Conservation (phyloP, 2,329 filamentous ascomycete genomes). For the Nemania sp. region DNA sequence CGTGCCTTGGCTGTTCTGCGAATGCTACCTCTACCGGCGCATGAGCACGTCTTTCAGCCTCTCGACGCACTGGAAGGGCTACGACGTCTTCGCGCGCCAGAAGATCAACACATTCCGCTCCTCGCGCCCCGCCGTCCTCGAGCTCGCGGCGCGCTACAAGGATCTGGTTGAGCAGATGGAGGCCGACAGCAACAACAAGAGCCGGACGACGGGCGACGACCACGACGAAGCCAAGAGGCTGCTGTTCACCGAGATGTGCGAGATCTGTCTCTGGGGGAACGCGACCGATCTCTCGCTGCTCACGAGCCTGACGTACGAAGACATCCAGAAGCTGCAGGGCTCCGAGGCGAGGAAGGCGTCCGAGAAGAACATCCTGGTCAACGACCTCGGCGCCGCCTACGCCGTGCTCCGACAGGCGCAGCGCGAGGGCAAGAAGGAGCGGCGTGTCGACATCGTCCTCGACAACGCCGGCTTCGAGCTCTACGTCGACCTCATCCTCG, state of each 20-base stretch:
- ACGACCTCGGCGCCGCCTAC: constrained; percentile 79
- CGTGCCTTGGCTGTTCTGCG: constrained; percentile 84
- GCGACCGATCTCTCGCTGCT: constrained; percentile 92
- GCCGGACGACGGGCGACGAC: constrained; percentile 49
- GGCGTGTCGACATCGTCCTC: constrained; percentile 89
- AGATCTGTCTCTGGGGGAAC: constrained; percentile 97
- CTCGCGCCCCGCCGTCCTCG: constrained; percentile 82
- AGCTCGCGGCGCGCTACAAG: constrained; percentile 79
- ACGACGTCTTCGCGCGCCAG: constrained; percentile 87
- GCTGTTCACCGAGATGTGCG: constrained; percentile 89
- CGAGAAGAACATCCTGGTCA: constrained; percentile 90
- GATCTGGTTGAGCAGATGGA: constrained; percentile 72
- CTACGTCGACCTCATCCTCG: constrained; percentile 91
- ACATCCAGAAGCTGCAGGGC: constrained; percentile 95
- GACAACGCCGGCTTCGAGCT: constrained; percentile 98
- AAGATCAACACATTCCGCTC: constrained; percentile 93
- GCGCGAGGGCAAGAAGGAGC: constrained; percentile 65
- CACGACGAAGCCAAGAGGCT: constrained; percentile 72
- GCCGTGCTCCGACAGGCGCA: constrained; percentile 68
- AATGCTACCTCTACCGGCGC: constrained; percentile 95
- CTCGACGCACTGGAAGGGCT: constrained; percentile 82
- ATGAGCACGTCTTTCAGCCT: constrained; percentile 77
- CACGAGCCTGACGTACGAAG: constrained; percentile 88
- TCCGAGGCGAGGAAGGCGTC: constrained; percentile 82
- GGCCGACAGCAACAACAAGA: constrained; percentile 48